phyloP scores from a whole-genome alignment of 23 red algal species.

The Chondrus crispus region DNA sequence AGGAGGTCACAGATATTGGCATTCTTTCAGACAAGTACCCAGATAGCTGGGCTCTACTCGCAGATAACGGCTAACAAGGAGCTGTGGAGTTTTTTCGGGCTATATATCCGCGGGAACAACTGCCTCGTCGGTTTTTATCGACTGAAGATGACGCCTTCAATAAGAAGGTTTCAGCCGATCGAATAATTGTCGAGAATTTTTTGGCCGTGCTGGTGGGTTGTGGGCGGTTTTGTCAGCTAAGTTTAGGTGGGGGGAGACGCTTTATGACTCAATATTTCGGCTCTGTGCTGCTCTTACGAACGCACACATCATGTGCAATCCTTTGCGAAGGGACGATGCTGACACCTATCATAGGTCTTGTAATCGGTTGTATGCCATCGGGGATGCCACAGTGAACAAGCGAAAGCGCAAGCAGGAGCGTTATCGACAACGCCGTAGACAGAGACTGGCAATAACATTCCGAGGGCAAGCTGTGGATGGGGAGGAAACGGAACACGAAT shows the following conservation, averaged over 20 bases:
- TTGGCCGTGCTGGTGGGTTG: background rate
- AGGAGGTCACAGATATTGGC: too few species aligned
- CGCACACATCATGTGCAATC: background rate
- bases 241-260: background rate
- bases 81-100: background rate
- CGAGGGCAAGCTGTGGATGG: too few species aligned
- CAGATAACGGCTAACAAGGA: slow-evolving; percentile 3
- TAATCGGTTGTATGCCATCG: background rate
- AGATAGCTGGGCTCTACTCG: too few species aligned
- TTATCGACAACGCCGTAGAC: background rate
- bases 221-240: background rate
- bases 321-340: background rate
- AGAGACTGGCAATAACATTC: background rate
- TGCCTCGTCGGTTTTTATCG: background rate
- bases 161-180: background rate
- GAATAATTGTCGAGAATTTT: background rate
- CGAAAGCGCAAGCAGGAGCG: background rate
- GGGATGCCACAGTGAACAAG: background rate
- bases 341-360: background rate
- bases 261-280: background rate
- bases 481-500: too few species aligned
- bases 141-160: background rate
- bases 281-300: slow-evolving; percentile 1
- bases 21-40: too few species aligned
- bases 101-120: background rate